Base-by-base conservation (phyloP, 768 basidiomycete genomes). In the Pleurotus pulmonarius region DNA sequence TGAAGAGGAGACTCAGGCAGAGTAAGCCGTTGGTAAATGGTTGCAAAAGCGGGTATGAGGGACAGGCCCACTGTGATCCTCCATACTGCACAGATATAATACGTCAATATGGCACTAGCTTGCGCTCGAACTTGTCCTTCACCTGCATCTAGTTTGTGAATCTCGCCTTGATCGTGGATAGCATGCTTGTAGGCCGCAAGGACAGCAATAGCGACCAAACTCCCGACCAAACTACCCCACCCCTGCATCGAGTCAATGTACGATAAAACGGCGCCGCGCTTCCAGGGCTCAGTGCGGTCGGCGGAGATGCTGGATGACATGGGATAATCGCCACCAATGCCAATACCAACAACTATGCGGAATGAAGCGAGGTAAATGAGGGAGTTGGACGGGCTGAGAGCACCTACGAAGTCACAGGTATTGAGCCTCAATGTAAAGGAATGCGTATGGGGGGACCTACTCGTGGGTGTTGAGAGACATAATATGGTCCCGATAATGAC, bases 261-360 rank as follows among this genome's bases (percentile, higher is more conserved):
- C 16, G 84, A 76, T 16, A 92, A 76, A 70, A 92, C 77, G 0
- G 85, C 85, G 0, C 90, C 90, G n/a, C 87, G 80, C 45, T 87
- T 83, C 29, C 80, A 74, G 38, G 89, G 64, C 58, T 80, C 79
- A 3, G 88, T 77, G 12, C 87, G 78, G 61, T 91, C 88, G 3
- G 81, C 81, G 9, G 86, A 81, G 56, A 90, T 73, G 9, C 81
- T 81, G 0, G 88, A 86, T 7, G 80, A 83, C 87, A 90, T 86
- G 1, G 88, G 87, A 64, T 90, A 90, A 66, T 90, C 90, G 2
- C 87, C 90, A 13, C 88, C 90, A 0, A 92, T 83, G 18, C 90
- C 90, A 13, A 92, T 70, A 0, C 90, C 90, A 38, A 92, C 81
- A 4, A 92, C 62, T 49, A 91, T 85, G 7, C 90, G 85, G 64